Percentiles rank a stretch among this genome's conserved stretches.
Evolutionary conservation across 768 basidiomycete genomes (phyloP).

Genomic region (Leccinum fibrillosum): DNA sequence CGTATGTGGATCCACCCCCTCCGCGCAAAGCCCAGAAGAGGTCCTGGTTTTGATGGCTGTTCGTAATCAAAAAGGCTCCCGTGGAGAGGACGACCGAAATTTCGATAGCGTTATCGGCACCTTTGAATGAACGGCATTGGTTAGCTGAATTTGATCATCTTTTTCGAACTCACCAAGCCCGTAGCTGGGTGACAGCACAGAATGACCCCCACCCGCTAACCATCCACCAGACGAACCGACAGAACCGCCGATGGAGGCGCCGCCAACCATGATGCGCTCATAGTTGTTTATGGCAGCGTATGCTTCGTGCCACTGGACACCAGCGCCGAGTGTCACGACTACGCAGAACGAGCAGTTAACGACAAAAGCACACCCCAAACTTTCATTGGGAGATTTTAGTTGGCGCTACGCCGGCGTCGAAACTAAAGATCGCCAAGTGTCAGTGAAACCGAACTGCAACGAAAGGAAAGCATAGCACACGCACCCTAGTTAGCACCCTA

Average conservation of each 20-base stretch:
- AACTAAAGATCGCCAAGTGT: too few relatives aligned
- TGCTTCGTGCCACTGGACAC: conserved; percentile 47
- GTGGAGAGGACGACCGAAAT: conserved; percentile 42
- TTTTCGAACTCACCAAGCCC: conserved; percentile 38
- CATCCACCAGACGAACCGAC: conserved; percentile 52
- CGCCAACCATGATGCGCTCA: conserved; percentile 45
- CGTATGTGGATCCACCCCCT: conserved; percentile 49
- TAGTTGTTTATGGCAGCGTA: conserved; percentile 39
- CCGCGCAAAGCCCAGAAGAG: conserved; percentile 57
- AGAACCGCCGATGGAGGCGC: conserved; percentile 36
- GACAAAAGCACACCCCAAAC: neutral
- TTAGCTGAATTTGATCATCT: neutral
- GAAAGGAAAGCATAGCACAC: too few relatives aligned
- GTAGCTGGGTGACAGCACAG: conserved; percentile 35
- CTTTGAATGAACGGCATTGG: conserved; percentile 20
- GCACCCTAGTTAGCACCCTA: too few relatives aligned
- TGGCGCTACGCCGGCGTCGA: too few relatives aligned
- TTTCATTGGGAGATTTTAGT: neutral
- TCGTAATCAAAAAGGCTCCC: conserved; percentile 38
- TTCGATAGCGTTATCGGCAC: conserved; percentile 49
- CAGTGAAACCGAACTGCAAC: too few relatives aligned
- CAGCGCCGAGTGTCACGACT: conserved; percentile 38
- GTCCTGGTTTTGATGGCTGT: conserved; percentile 40
- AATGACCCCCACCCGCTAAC: conserved; percentile 50
- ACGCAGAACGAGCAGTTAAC: conserved; percentile 14